Evolutionary conservation across 345 rosid species (phyloP).

Genomic region (Pelargonium nanum): DNA sequence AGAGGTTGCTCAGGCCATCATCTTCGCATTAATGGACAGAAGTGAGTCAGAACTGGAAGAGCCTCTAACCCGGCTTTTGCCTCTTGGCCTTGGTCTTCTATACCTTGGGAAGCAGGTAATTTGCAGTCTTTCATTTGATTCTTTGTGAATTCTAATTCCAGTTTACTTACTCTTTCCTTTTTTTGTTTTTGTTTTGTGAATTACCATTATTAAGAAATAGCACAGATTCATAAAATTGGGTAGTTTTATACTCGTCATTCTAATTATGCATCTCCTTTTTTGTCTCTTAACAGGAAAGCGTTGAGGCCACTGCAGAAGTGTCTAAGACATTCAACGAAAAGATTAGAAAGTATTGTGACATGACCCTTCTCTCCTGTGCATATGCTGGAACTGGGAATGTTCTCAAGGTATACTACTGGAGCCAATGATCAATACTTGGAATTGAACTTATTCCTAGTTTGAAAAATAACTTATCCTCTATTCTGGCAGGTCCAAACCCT

Average conservation of each 20-base stretch:
- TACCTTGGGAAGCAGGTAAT: conserved; percentile 95
- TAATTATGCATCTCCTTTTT: conserved; percentile 8
- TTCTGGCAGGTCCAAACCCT: conserved; percentile 72
- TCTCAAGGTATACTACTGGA: conserved; percentile 56
- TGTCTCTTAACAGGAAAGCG: conserved; percentile 48
- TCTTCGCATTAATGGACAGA: conserved; percentile 77
- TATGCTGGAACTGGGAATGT: conserved; percentile 97
- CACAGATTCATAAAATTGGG: background rate
- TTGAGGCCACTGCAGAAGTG: conserved; percentile 93
- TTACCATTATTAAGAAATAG: too few relatives aligned
- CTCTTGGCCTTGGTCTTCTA: conserved; percentile 90
- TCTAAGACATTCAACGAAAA: conserved; percentile 88
- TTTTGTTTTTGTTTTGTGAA: too few relatives aligned
- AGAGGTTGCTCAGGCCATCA: conserved; percentile 87
- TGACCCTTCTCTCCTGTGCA: conserved; percentile 93
- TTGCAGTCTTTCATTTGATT: background rate
- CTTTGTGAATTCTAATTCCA: background rate
- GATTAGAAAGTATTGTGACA: conserved; percentile 81
- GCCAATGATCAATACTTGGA: conserved; percentile 7
- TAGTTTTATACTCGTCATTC: conserved; percentile 6
- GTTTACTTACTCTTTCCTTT: too few relatives aligned
- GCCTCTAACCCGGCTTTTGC: conserved; percentile 71
- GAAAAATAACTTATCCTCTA: conserved; percentile 14
- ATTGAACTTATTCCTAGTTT: background rate
- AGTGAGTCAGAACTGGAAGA: conserved; percentile 74